Base-by-base conservation (phyloP, 768 basidiomycete species). In the Sporobolomyces roseus region DNA sequence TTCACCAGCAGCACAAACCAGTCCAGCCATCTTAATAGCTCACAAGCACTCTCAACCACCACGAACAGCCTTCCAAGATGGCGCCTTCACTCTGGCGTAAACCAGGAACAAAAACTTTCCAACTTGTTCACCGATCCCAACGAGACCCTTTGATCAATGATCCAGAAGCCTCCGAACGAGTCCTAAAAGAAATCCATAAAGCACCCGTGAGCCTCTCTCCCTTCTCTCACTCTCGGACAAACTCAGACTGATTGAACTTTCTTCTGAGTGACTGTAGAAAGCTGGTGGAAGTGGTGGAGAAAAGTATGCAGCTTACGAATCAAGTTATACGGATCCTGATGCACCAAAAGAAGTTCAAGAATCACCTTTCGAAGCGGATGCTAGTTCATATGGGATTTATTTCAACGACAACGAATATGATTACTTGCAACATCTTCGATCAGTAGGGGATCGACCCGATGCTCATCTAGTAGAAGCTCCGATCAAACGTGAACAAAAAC, bases 131-230 rank as follows among this genome's bases (percentile, higher is more conserved):
- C 78, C 85, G 96, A 67, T 97, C 93, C 12, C 93, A 93, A 76
- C 82, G 94, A 50, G 96, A 98, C 80, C 96, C 96, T 3, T 85
- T 94, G 55, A 91, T 93, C 72, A 88, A 98, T 76, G 93, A 98
- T 75, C 86, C 91, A 3, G 90, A 92, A 66, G 91, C 91, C 0
- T 87, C 87, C 59, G 84, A 86, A 70, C 87, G 91, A 78, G 93
- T 99, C n/a, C 82, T 98, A 52, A 94, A 91, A 77, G 83, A 86
- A 10, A 83, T 98, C 64, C 84, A 25, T 86, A 74, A 83, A 88
- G 72, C 84, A 61, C 52, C 62, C 13, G 55, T 35, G n/a, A 41
- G n/a, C 49, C 49, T 50, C n/a, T 50, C 49, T 21, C 45, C 23
- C 21, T 23, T 46, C 30, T 49, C 41, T 46, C 17, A 36, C 12